These are phyloP conservation scores for Starmerella bombicola DNA, from an alignment of 805 yeast genomes.

Conservation along the genomic window DNA sequence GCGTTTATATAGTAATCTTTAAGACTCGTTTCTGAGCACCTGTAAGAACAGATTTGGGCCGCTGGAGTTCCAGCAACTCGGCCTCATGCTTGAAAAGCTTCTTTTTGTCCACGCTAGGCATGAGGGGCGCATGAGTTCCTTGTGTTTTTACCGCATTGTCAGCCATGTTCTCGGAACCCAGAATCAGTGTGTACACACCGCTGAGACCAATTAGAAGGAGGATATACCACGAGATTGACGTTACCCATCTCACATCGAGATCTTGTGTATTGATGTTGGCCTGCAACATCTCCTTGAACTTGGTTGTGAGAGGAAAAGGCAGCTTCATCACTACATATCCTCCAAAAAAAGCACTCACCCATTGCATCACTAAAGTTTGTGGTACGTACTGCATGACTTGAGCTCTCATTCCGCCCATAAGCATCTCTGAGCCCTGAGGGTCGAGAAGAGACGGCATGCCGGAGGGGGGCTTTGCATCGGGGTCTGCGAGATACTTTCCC, in stretches of 20 bases:
- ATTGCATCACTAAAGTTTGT: conserved; percentile 87
- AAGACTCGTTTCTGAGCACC: conserved; percentile 47
- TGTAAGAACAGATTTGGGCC: conserved; percentile 44
- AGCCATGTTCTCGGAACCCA: conserved; percentile 34
- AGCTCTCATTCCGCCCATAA: conserved; percentile 66
- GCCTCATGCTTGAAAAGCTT: conserved; percentile 58
- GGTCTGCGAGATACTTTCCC: conserved; percentile 46
- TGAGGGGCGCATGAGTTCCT: conserved; percentile 13
- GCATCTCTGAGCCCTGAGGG: conserved; percentile 55
- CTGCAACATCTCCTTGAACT: conserved; percentile 88
- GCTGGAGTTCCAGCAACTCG: conserved; percentile 55
- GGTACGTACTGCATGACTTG: conserved; percentile 78
- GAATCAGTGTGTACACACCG: conserved; percentile 60
- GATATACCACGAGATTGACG: conserved; percentile 92
- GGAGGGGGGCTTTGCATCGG: conserved; percentile 39
- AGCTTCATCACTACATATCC: conserved; percentile 79
- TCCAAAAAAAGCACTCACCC: conserved; percentile 88
- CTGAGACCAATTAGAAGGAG: conserved; percentile 73
- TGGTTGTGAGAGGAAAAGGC: conserved; percentile 82
- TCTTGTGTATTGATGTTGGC: conserved; percentile 74
- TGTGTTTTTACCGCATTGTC: conserved; percentile 28
- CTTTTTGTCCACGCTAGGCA: conserved; percentile 34
- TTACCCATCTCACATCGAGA: conserved; percentile 81
- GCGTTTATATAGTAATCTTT: conserved; percentile 7
- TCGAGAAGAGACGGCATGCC: conserved; percentile 37